Evolutionary conservation across 768 basidiomycete species (phyloP), one percentile per base, ranked within the genome.

Genomic region (Lepiota subincarnata): DNA sequence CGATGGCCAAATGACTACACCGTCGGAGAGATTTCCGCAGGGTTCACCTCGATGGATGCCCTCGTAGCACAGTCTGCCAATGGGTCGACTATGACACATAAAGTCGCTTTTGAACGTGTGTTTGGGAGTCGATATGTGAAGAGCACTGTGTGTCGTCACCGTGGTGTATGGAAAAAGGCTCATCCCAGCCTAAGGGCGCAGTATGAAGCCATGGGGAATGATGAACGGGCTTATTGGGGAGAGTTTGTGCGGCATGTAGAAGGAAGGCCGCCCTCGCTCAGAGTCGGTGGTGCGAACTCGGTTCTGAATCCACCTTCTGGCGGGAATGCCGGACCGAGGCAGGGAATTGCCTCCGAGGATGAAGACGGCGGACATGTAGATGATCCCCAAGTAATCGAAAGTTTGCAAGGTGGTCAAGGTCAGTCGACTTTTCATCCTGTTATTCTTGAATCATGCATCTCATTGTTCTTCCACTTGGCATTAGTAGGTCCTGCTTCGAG

Each of bases 1-100:
- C 80, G 84, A 12, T 88, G 86, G 86, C 86, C 86, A 34, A 86
- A 87, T 61, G 86, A 87, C 67, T 86, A 84, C 64, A 82, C 81
- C 7, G 86, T 88, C 18, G 76, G 74, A 46, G 85, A 87, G 63
- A 72, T 87, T 52, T 76, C 83, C 1, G 62, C 66, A 1, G 86
- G 86, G 1, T 86, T 88, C 64, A 74, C 71, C 35, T 67, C 77
- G 37, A 76, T 77, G 75, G 76, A 77, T 63, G 62, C 53, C 38
- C 75, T 68, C 57, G 72, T 65, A 28, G 65, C 69, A 0, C 69
- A 70, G 28, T 67, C 70, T 8, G 67, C 72, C 4, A 60, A 65
- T 6, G 65, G 69, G 37, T 69, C 76, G 11, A 69, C 70, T 34
- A 72, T 81, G 60, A 86, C 83, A 2, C 86, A 87, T 59, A 79